phyloP scores from a whole-genome alignment of 306 rosid species.

The Purshia tridentata region DNA sequence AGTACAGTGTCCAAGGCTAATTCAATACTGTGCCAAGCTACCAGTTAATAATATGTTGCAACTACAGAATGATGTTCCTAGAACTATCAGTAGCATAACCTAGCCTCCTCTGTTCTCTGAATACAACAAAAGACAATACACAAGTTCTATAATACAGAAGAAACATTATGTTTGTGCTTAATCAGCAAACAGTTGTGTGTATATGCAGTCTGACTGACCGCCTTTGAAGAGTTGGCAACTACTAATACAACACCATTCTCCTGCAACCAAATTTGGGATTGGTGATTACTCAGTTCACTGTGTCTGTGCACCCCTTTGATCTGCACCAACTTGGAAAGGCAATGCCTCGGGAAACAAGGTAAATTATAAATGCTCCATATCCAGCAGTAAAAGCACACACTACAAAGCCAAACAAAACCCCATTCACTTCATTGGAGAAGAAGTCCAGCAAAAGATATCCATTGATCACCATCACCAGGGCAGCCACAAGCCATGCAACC shows the following conservation, averaged over 20 bases:
- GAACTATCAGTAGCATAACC: background rate
- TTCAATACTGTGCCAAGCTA: background rate
- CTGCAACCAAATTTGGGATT: background rate
- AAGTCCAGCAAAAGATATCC: constrained; percentile 84
- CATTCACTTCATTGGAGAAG: constrained; percentile 70
- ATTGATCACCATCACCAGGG: constrained; percentile 80
- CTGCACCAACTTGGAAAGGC: constrained; percentile 45
- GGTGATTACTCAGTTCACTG: constrained; percentile 43
- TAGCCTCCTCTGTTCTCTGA: constrained; percentile 16
- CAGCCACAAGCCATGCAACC: constrained; percentile 88
- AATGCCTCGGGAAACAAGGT: constrained; percentile 57
- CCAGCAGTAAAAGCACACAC: constrained; percentile 52
- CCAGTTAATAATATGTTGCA: background rate
- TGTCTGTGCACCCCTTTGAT: constrained; percentile 36
- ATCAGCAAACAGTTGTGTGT: constrained; percentile 20
- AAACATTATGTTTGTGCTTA: constrained; percentile 8
- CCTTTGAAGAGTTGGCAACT: constrained; percentile 19
- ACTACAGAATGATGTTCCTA: constrained; percentile 17
- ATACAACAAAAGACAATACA: constrained; percentile 23
- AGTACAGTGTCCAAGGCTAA: background rate
- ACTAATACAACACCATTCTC: constrained; percentile 5
- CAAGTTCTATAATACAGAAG: background rate
- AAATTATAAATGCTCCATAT: constrained; percentile 63
- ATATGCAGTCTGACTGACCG: constrained; percentile 15
- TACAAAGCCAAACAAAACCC: constrained; percentile 34